Percentiles rank a stretch among this genome's conserved stretches.
phyloP scores from a whole-genome alignment of 139 green algal genomes.

The Coelastrella sp. region DNA sequence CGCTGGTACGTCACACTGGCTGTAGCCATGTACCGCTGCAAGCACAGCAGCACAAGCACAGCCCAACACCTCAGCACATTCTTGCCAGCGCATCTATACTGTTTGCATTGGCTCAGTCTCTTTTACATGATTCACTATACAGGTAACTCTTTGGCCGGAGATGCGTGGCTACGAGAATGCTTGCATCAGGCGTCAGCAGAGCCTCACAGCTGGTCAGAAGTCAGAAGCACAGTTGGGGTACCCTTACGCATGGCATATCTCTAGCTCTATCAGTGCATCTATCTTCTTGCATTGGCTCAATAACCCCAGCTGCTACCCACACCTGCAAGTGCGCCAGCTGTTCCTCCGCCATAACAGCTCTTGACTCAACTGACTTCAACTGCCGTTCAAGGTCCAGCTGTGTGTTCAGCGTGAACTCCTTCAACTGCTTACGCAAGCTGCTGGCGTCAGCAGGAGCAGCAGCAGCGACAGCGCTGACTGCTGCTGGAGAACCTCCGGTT shows the following conservation, averaged over 20 bases:
- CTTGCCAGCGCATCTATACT: no score
- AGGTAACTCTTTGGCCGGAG: no score
- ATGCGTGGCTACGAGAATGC: no score
- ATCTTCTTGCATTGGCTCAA: neutral
- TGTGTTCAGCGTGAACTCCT: slow-evolving; percentile 46
- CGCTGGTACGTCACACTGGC: slow-evolving; percentile 71
- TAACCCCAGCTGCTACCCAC: neutral
- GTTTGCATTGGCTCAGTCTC: no score
- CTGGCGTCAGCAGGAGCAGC: slow-evolving; percentile 24
- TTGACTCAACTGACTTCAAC: slow-evolving; percentile 52
- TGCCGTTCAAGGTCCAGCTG: slow-evolving; percentile 59
- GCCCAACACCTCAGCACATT: no score
- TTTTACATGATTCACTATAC: no score
- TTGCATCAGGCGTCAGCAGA: neutral
- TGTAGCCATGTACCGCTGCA: slow-evolving; percentile 65
- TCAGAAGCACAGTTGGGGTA: no score
- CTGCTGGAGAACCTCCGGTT: neutral
- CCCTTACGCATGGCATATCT: neutral
- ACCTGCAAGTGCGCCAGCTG: slow-evolving; percentile 73
- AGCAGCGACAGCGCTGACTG: neutral
- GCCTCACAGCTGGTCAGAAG: no score
- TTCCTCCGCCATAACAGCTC: slow-evolving; percentile 73
- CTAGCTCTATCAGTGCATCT: neutral
- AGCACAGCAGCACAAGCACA: neutral
- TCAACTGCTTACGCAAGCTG: slow-evolving; percentile 43